phyloP scores from a whole-genome alignment of 2,329 filamentous ascomycete genomes.

The Aspergillus pseudoviridinutans region DNA sequence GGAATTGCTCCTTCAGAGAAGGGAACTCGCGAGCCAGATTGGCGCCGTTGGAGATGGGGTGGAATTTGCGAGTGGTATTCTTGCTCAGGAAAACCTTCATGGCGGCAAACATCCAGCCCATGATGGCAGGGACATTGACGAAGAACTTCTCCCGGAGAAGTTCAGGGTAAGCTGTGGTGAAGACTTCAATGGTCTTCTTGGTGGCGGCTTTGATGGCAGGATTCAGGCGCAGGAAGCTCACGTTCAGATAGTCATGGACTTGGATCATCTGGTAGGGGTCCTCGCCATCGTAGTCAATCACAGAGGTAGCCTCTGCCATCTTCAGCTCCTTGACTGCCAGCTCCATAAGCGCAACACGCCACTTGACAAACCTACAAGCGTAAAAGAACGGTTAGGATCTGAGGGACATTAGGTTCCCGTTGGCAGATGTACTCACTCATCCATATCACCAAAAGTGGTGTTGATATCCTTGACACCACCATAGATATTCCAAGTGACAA shows the following conservation, averaged over 20 bases:
- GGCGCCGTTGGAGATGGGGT: constrained; percentile 69
- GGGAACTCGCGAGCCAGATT: constrained; percentile 61
- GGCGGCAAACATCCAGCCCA: constrained; percentile 78
- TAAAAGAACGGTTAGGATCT: constrained; percentile 1
- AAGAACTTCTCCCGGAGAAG: constrained; percentile 90
- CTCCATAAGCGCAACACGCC: constrained; percentile 90
- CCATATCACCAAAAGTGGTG: constrained; percentile 73
- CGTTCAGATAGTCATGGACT: constrained; percentile 86
- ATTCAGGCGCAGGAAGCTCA: constrained; percentile 82
- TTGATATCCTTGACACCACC: constrained; percentile 78
- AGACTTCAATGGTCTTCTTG: constrained; percentile 75
- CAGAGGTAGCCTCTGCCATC: constrained; percentile 65
- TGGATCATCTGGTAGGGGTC: constrained; percentile 91
- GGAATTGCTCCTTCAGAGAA: constrained; percentile 60
- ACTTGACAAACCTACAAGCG: constrained; percentile 69
- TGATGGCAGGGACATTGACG: constrained; percentile 85
- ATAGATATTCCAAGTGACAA: constrained; percentile 93
- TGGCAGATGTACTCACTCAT: constrained; percentile 59
- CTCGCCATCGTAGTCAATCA: constrained; percentile 56
- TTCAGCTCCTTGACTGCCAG: constrained; percentile 71
- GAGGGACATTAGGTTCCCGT: background rate
- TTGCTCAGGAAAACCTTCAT: constrained; percentile 72
- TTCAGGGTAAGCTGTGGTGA: constrained; percentile 83
- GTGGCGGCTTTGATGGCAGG: constrained; percentile 70
- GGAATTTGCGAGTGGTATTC: constrained; percentile 74